Percentiles rank a stretch among this genome's conserved stretches.
phyloP scores from a whole-genome alignment of 2,329 filamentous ascomycete genomes.

The Escovopsis weberi region DNA sequence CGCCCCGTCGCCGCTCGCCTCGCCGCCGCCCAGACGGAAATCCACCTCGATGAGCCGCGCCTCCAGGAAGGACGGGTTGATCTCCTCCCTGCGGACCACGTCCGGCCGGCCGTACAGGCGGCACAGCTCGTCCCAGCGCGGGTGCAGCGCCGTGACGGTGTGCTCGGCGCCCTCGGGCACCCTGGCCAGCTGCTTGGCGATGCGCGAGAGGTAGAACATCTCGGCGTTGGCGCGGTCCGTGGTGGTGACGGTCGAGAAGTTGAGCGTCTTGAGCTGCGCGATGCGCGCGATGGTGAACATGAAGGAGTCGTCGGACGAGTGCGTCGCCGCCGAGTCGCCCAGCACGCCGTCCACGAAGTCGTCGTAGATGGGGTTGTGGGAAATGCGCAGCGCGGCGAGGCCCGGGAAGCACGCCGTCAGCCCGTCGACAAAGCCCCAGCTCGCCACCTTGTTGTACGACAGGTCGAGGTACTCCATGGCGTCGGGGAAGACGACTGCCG shows the following conservation, averaged over 20 bases:
- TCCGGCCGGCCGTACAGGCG: constrained; percentile 58
- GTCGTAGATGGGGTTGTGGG: constrained; percentile 74
- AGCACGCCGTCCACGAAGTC: constrained; percentile 27
- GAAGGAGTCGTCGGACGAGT: constrained; percentile 63
- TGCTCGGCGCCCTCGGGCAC: constrained; percentile 38
- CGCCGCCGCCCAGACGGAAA: constrained; percentile 20
- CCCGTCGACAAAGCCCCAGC: constrained; percentile 61
- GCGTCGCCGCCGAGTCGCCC: constrained; percentile 10
- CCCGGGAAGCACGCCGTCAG: constrained; percentile 57
- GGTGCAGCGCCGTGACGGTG: constrained; percentile 48
- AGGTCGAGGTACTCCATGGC: constrained; percentile 54
- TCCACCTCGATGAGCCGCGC: constrained; percentile 58
- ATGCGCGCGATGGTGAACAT: constrained; percentile 78
- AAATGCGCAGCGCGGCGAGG: constrained; percentile 60
- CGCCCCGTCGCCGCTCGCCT: no score
- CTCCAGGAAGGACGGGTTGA: constrained; percentile 71
- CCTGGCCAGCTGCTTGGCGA: constrained; percentile 57
- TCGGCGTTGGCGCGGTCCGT: constrained; percentile 79
- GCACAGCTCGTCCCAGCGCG: constrained; percentile 61
- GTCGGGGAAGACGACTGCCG: constrained; percentile 33
- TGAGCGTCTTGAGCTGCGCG: constrained; percentile 50
- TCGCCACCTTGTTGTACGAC: constrained; percentile 53
- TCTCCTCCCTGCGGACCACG: constrained; percentile 38
- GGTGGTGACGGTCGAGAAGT: constrained; percentile 55
- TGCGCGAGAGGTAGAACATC: constrained; percentile 80